Evolutionary conservation across 139 green algal genomes (phyloP).

Genomic region (Mesostigma viride): DNA sequence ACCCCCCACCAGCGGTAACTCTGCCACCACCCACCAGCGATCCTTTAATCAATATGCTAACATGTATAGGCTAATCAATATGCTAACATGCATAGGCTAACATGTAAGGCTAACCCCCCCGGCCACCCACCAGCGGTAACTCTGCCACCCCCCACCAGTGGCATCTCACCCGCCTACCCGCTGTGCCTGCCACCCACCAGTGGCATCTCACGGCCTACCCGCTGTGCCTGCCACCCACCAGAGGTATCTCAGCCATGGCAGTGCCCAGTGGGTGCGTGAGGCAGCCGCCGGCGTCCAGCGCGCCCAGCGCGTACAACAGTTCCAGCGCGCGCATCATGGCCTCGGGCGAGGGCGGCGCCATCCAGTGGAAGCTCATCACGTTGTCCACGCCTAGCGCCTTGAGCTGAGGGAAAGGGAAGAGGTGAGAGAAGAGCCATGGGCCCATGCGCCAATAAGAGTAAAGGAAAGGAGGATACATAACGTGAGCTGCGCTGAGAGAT

Average conservation of each 20-base stretch:
- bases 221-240: too few species aligned
- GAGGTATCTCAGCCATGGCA: conserved; percentile 21
- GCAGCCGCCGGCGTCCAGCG: conserved; percentile 64
- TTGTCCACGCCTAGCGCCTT: conserved; percentile 82
- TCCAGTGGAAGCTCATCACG: conserved; percentile 81
- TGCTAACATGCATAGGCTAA: too few species aligned
- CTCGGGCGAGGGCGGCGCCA: conserved; percentile 72
- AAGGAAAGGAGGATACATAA: too few species aligned
- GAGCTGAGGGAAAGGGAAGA: conserved; percentile 42
- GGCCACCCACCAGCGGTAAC: conserved; percentile 53
- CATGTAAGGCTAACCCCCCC: too few species aligned
- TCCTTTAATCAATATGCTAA: too few species aligned
- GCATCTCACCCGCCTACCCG: background rate
- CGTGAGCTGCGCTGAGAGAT: too few species aligned
- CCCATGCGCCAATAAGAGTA: too few species aligned
- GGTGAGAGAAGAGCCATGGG: too few species aligned
- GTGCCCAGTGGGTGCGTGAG: conserved; percentile 29
- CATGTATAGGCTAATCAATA: too few species aligned
- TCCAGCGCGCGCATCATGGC: conserved; percentile 70
- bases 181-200: too few species aligned
- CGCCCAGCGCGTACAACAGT: conserved; percentile 74
- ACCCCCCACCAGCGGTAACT: conserved; percentile 3
- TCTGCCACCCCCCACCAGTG: conserved; percentile 11
- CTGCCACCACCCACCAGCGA: too few species aligned
- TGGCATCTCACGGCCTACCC: too few species aligned